Evolutionary conservation across 2,329 filamentous ascomycete species (phyloP).

Genomic region (Venturia effusa): DNA sequence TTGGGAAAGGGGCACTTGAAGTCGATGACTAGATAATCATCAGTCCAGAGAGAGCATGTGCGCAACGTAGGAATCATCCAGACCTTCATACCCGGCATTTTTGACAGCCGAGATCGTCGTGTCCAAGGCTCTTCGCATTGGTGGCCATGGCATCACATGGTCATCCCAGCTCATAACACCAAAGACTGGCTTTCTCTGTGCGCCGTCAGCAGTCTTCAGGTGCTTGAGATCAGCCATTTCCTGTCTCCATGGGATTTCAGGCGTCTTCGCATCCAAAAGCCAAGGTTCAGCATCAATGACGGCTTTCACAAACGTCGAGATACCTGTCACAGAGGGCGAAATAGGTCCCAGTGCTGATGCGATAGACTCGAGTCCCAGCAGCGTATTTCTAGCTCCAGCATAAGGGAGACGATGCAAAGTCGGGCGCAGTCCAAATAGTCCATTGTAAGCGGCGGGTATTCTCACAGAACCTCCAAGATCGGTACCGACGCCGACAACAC

Average conservation of each 20-base stretch:
- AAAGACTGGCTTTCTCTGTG: not conserved
- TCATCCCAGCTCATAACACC: constrained; percentile 15
- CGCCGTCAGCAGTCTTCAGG: constrained; percentile 13
- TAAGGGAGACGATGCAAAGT: constrained; percentile 39
- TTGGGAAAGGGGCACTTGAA: not conserved
- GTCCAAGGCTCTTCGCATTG: constrained; percentile 26
- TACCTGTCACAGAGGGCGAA: constrained; percentile 11
- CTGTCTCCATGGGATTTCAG: constrained; percentile 42
- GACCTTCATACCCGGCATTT: constrained; percentile 37
- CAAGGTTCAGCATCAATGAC: constrained; percentile 38
- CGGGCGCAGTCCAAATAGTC: constrained; percentile 37
- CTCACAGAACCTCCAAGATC: constrained; percentile 44
- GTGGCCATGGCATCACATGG: constrained; percentile 15
- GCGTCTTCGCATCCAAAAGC: constrained; percentile 39
- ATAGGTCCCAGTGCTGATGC: not conserved
- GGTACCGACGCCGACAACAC: constrained; percentile 40
- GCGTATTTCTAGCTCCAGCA: constrained; percentile 24
- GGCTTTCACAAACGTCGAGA: constrained; percentile 24
- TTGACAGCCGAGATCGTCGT: constrained; percentile 43
- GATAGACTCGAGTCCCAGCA: not conserved
- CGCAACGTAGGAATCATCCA: not conserved
- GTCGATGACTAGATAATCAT: not conserved
- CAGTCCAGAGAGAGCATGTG: not conserved
- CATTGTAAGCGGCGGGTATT: constrained; percentile 40
- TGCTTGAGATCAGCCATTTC: constrained; percentile 30